Percentiles rank a stretch among this genome's conserved stretches.
These are phyloP conservation scores for Mycena belliarum DNA, from an alignment of 768 basidiomycete species.

Conservation along the genomic window DNA sequence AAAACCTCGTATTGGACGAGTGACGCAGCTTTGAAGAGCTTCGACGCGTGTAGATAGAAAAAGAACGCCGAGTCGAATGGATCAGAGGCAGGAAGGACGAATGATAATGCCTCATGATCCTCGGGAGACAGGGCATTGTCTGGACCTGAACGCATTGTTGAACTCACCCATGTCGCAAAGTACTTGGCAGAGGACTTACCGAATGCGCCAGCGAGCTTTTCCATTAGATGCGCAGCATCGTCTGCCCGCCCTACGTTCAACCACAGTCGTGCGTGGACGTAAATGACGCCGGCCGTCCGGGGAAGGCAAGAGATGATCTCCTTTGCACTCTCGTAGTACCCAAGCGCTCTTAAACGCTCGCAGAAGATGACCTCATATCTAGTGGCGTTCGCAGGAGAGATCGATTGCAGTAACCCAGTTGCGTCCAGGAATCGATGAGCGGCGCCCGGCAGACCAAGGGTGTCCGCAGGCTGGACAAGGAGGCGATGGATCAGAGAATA, in stretches of 20 bases:
- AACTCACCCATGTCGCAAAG: slow-evolving; percentile 3
- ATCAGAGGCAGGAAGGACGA: slow-evolving; percentile 60
- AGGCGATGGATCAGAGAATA: slow-evolving; percentile 67
- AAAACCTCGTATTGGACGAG: slow-evolving; percentile 62
- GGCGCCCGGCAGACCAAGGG: slow-evolving; percentile 52
- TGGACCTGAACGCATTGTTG: slow-evolving; percentile 37
- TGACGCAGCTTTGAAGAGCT: slow-evolving; percentile 66
- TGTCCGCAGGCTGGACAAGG: slow-evolving; percentile 51
- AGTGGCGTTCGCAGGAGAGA: slow-evolving; percentile 68
- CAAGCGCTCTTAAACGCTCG: slow-evolving; percentile 63
- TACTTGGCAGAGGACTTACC: slow-evolving; percentile 47
- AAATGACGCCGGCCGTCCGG: slow-evolving; percentile 71
- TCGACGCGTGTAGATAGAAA: slow-evolving; percentile 77
- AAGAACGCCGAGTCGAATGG: slow-evolving; percentile 61
- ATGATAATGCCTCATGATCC: slow-evolving; percentile 61
- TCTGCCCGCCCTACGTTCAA: slow-evolving; percentile 66
- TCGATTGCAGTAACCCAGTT: slow-evolving; percentile 65
- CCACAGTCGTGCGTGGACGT: slow-evolving; percentile 70
- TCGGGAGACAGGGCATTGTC: slow-evolving; percentile 55
- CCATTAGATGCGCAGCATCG: slow-evolving; percentile 71
- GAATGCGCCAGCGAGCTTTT: slow-evolving; percentile 74
- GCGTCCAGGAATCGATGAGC: slow-evolving; percentile 73
- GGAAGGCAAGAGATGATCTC: slow-evolving; percentile 80
- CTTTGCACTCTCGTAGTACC: slow-evolving; percentile 59
- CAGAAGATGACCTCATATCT: slow-evolving; percentile 73